phyloP scores from a whole-genome alignment of 768 basidiomycete species.

The Lanmaoa rubissima region DNA sequence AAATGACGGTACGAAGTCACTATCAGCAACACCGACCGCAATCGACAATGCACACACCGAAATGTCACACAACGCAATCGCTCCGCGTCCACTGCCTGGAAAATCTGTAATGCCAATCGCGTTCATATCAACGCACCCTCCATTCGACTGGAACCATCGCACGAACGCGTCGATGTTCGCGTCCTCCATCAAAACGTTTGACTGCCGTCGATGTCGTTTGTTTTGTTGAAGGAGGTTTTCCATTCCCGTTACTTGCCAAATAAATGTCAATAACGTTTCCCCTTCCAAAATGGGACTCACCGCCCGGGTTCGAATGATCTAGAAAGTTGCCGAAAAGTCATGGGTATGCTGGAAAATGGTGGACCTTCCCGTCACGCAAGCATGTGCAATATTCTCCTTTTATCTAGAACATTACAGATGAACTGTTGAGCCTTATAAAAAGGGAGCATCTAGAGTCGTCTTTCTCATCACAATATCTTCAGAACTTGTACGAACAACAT shows the following conservation, averaged over 20 bases:
- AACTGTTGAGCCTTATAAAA: constrained; percentile 5
- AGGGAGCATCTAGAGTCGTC: not conserved
- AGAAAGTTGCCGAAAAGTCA: constrained; percentile 6
- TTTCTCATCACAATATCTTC: not conserved
- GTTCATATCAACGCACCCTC: constrained; percentile 48
- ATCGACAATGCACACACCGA: constrained; percentile 43
- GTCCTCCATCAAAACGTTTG: constrained; percentile 5
- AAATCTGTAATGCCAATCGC: constrained; percentile 46
- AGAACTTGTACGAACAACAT: not conserved
- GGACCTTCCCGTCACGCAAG: not conserved
- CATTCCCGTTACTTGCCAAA: constrained; percentile 3
- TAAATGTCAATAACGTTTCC: not conserved
- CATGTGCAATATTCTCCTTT: not conserved
- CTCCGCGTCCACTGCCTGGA: constrained; percentile 66
- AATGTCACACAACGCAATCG: constrained; percentile 70
- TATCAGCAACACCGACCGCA: not conserved
- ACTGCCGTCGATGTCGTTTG: too few relatives aligned
- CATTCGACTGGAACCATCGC: constrained; percentile 56
- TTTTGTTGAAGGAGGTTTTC: not conserved
- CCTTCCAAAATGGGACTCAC: constrained; percentile 8
- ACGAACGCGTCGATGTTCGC: constrained; percentile 37
- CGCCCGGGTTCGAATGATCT: not conserved
- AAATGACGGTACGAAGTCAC: not conserved
- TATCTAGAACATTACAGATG: constrained; percentile 9
- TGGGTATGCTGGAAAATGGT: not conserved